phyloP scores from a whole-genome alignment of 129 eudicot genomes.

The Dittrichia graveolens region DNA sequence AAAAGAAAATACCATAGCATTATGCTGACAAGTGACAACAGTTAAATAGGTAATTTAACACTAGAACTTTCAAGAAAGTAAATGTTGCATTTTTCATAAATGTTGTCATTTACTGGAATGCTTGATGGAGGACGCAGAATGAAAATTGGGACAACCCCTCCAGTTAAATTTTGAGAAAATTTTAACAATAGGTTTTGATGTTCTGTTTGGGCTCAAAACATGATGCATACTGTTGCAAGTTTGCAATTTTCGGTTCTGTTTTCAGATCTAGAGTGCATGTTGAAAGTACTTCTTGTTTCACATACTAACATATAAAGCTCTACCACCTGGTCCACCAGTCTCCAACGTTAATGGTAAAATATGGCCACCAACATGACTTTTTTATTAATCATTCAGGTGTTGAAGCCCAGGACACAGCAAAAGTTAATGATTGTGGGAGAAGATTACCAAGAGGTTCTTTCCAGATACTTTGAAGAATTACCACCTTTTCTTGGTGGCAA shows the following conservation, averaged over 20 bases:
- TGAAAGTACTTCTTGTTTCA: too few relatives aligned
- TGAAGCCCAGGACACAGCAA: slow-evolving; percentile 60
- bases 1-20: too few relatives aligned
- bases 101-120: neutral
- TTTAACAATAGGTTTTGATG: too few relatives aligned
- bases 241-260: too few relatives aligned
- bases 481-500: slow-evolving; percentile 75
- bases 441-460: slow-evolving; percentile 45
- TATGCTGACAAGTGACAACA: neutral
- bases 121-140: neutral
- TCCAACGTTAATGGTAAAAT: too few relatives aligned
- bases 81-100: neutral
- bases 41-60: neutral
- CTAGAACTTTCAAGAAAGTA: neutral
- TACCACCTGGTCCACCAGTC: too few relatives aligned
- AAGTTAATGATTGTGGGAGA: slow-evolving; percentile 53
- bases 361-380: neutral
- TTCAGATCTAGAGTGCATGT: too few relatives aligned
- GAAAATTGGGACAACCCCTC: neutral
- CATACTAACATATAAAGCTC: too few relatives aligned
- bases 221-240: too few relatives aligned
- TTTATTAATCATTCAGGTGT: slow-evolving; percentile 43
- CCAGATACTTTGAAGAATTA: slow-evolving; percentile 45
- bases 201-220: too few relatives aligned
- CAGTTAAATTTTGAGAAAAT: neutral